These are phyloP conservation scores for Quercus lobata DNA, from an alignment of 331 rosid genomes.

Conservation along the genomic window DNA sequence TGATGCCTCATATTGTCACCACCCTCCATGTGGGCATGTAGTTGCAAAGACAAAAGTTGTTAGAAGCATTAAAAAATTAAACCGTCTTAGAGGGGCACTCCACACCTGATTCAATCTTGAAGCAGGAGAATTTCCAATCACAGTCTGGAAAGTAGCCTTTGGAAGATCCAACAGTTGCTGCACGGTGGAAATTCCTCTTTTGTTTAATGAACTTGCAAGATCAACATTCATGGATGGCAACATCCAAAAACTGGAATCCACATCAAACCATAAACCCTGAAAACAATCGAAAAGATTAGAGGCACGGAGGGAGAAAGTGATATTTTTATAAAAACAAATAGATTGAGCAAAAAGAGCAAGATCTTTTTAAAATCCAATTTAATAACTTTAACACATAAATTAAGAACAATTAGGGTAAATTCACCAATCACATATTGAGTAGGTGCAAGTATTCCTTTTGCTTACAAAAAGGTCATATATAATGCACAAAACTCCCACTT, in stretches of 20 bases:
- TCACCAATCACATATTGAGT: not conserved
- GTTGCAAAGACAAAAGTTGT: not conserved
- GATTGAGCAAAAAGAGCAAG: not conserved
- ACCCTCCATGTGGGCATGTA: not conserved
- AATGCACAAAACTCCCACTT: too few relatives aligned
- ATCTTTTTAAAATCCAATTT: not conserved
- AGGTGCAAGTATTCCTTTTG: not conserved
- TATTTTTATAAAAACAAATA: not conserved
- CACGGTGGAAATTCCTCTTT: constrained; percentile 49
- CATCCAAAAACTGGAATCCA: constrained; percentile 89
- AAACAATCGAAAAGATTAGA: constrained; percentile 23
- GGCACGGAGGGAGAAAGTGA: not conserved
- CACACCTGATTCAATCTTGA: constrained; percentile 71
- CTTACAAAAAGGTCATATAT: not conserved
- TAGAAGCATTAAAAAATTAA: constrained; percentile 12
- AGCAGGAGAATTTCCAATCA: constrained; percentile 67
- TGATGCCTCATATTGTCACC: not conserved
- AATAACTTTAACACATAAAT: not conserved
- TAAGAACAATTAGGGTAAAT: not conserved
- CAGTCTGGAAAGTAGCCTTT: constrained; percentile 53
- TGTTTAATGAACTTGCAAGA: constrained; percentile 52
- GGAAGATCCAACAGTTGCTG: constrained; percentile 72
- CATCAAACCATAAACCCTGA: constrained; percentile 90
- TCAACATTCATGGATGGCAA: constrained; percentile 78
- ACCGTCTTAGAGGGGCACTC: constrained; percentile 10